Base-by-base conservation (phyloP, 2,329 filamentous ascomycete genomes). In the Aureobasidium melanogenum region DNA sequence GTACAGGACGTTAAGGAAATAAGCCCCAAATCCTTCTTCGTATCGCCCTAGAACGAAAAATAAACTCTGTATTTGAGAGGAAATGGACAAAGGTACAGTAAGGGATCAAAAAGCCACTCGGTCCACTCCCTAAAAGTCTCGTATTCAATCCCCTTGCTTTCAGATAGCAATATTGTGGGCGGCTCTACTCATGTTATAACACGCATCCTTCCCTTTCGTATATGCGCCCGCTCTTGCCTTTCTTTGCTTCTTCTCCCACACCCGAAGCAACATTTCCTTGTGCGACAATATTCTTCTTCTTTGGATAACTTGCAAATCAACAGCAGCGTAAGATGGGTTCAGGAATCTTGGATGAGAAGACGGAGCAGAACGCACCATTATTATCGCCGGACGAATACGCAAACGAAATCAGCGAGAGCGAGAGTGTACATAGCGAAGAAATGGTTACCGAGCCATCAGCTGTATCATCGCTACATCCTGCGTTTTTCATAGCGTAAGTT, bases 401-500 rank as follows among this genome's bases (percentile, higher is more conserved):
- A 10, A 36, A 60, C 15, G 46, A 60, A 7, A 30, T 58, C 15
- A 58, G 55, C 32, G 55, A 58, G 43, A 58, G 34, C 19, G 55
- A 58, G 19, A 58, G 43, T 17, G n/a, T 44, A 12, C 55, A 47
- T 6, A 58, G 34, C 22, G 43, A 58, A 6, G 55, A 48, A 1
- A 57, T 57, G 54, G 15, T 22, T 4, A 30, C 14, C 14, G 32
- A 28, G 30, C 5, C 55, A 3, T 47, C 43, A 38, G 26, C 34
- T 26, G 55, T 32, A 24, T 43, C 41, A 14, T 60, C 56, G 28
- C 79, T 96, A 67, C 91, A 93, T 72, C 88, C 92, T 63, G 85
- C 88, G n/a, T 78, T 95, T 75, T 97, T 96, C 76, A 90, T 97
- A 71, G 79, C 77, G 82, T 85, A 76, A 72, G 77, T 75, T 14